A percentile compares a stretch with the other conserved stretches of the same genome.
Conservation (phyloP, 768 basidiomycete species). For the Lactifluus volemus region DNA sequence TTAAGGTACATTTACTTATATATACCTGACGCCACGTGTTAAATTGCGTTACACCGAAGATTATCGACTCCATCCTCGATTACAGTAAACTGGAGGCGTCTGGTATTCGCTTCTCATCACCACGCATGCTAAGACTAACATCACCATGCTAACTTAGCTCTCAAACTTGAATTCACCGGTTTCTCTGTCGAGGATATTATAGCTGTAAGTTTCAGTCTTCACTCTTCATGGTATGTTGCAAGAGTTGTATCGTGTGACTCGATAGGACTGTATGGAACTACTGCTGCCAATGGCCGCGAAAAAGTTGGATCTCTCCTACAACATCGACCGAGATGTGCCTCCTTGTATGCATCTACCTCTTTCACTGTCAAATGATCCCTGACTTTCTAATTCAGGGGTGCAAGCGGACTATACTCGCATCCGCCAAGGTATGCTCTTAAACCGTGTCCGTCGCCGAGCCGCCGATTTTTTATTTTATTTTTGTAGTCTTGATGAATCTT, state of each 20-base stretch:
- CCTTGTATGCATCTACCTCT: constrained; percentile 35
- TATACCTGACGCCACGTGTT: neutral
- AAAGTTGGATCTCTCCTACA: constrained; percentile 65
- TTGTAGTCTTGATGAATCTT: constrained; percentile 62
- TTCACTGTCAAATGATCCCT: neutral
- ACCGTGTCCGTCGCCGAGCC: neutral
- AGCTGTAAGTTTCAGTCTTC: constrained; percentile 37
- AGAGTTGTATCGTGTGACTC: neutral
- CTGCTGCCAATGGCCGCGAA: constrained; percentile 66
- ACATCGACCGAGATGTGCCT: constrained; percentile 60
- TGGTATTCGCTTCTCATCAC: constrained; percentile 29
- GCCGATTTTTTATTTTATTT: neutral
- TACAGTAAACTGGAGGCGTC: constrained; percentile 76
- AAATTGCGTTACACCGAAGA: constrained; percentile 30
- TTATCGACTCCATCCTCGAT: constrained; percentile 72
- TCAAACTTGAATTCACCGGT: constrained; percentile 60
- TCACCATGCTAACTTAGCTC: constrained; percentile 32
- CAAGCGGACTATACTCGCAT: constrained; percentile 65
- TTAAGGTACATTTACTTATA: constrained; percentile 39
- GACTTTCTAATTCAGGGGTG: constrained; percentile 39
- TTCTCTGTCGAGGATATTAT: constrained; percentile 65
- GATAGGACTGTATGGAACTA: constrained; percentile 68
- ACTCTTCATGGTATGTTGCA: too few relatives aligned
- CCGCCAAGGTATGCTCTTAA: constrained; percentile 44
- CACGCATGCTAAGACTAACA: neutral